Base-by-base conservation (phyloP, 2,329 filamentous ascomycete species). In the Neopestalotiopsis sp. region DNA sequence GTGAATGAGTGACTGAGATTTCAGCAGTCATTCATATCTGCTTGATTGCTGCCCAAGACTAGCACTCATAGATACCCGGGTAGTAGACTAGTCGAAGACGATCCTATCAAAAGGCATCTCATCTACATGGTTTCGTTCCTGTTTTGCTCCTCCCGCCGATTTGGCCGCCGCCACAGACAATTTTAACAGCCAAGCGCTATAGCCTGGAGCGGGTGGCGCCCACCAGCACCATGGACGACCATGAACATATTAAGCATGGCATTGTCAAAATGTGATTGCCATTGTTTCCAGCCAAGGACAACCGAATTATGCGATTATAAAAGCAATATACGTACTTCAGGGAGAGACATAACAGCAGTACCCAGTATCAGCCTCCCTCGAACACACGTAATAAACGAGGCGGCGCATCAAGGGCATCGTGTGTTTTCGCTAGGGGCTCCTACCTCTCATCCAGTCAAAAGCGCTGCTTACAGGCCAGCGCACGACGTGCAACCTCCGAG, bases 31-130 rank as follows among this genome's bases (percentile, higher is more conserved):
- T 17, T 17, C 13, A 52, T 17, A 7, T 52, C 13, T 52, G 45
- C 14, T 52, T n/a, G 45, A 52, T 52, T 52, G 45, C 45, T 52
- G 45, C 45, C 45, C 45, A 17, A 52, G 45, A 52, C n/a, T 52
- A 52, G 45, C 10, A 52, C 9, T 7, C 7, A n/a, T 52, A 52
- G 45, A 17, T 52, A 20, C 45, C 45, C 17, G 6, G 34, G 34
- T 38, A 38, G 34, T 10, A 38, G 10, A 10, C 34, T 10, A 6
- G 34, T 38, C 10, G 34, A 17, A 14, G 45, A n/a, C 45, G 45
- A 52, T 81, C 78, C 72, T 81, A 78, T 77, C 81, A 80, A 79
- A 38, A 10, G 81, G 76, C 74, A 73, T 76, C 78, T 76, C 75
- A 77, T 24, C 59, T 9, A 24, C 59, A 42, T 62, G 75, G 72